A percentile compares a stretch with the other conserved stretches of the same genome.
These are phyloP conservation scores for Solanum corneliomulleri DNA, from an alignment of 257 asterid genomes.

Conservation along the genomic window DNA sequence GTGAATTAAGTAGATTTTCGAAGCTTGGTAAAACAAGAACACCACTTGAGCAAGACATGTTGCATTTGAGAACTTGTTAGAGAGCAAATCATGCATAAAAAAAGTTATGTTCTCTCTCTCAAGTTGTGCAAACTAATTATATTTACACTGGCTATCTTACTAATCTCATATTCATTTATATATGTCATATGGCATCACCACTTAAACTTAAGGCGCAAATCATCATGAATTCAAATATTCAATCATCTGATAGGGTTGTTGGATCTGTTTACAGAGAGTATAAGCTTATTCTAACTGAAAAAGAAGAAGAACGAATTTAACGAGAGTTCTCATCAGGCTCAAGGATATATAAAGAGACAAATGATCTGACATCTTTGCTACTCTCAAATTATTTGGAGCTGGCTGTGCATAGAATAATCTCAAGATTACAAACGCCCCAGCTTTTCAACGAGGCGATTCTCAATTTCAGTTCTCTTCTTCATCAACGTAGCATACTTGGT, in stretches of 20 bases:
- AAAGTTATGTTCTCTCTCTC: not conserved
- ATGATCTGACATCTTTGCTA: not conserved
- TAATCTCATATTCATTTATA: not conserved
- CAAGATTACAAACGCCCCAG: slow-evolving; percentile 43
- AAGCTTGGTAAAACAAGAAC: not conserved
- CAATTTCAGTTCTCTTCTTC: slow-evolving; percentile 76
- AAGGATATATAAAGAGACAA: not conserved
- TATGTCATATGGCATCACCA: not conserved
- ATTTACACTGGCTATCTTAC: not conserved
- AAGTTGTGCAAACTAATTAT: not conserved
- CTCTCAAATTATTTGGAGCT: not conserved
- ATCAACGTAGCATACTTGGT: slow-evolving; percentile 52
- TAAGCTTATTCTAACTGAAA: not conserved
- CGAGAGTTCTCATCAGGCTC: not conserved
- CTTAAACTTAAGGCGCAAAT: not conserved
- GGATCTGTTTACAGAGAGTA: not conserved
- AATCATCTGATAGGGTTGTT: not conserved
- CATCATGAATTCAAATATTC: not conserved
- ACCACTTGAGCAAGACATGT: not conserved
- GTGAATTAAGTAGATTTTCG: not conserved
- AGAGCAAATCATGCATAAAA: not conserved
- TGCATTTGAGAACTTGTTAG: not conserved
- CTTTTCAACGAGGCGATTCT: slow-evolving; percentile 50
- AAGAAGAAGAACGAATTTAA: not conserved
- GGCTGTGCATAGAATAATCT: not conserved